Conservation (phyloP, 2,329 filamentous ascomycete species). For the Fusarium papillatum region DNA sequence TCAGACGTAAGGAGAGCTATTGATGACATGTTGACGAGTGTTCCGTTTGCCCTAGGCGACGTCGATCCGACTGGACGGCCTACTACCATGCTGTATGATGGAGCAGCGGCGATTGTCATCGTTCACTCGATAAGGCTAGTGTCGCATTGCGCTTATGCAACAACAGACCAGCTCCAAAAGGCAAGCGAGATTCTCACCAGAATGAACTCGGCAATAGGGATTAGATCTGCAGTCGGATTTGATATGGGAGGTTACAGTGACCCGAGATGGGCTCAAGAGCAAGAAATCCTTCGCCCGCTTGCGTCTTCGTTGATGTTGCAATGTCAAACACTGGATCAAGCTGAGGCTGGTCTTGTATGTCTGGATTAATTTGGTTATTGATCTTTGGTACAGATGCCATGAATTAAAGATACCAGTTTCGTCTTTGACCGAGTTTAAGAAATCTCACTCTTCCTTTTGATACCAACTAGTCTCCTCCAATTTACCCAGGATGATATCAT, state of each 20-base stretch:
- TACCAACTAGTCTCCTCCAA: background rate
- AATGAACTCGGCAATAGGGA: conserved; percentile 46
- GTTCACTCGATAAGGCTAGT: conserved; percentile 48
- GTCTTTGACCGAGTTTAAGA: background rate
- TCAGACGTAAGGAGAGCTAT: conserved; percentile 43
- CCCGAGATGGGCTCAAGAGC: background rate
- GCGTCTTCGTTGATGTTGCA: background rate
- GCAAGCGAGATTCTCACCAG: conserved; percentile 41
- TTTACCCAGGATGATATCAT: conserved; percentile 8
- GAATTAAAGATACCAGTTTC: background rate
- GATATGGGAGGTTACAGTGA: background rate
- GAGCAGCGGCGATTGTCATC: conserved; percentile 48
- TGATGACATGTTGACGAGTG: conserved; percentile 47
- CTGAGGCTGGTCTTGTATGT: background rate
- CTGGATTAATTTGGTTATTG: background rate
- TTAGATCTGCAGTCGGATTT: conserved; percentile 44
- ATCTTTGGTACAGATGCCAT: background rate
- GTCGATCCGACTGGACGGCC: conserved; percentile 40
- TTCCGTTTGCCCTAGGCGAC: conserved; percentile 50
- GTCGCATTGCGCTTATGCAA: conserved; percentile 46
- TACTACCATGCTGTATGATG: conserved; percentile 43
- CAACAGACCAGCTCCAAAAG: conserved; percentile 36
- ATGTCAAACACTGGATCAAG: background rate
- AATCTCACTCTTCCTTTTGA: conserved; percentile 15
- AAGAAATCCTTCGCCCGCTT: background rate